Evolutionary conservation across 805 yeast genomes (phyloP).

Genomic region (Candida broadrunensis): DNA sequence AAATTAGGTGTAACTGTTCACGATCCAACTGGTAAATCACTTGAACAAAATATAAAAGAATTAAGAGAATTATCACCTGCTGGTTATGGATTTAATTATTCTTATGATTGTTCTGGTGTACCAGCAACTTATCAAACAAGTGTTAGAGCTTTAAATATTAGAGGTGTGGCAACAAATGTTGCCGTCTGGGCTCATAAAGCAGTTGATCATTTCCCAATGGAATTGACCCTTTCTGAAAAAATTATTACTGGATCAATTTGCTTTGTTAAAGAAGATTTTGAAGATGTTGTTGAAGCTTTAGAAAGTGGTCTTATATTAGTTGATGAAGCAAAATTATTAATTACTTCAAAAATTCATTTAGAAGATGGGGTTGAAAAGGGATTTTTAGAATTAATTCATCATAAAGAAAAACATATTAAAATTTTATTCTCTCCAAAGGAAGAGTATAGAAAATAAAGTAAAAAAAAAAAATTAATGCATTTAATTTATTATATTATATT

Average conservation of each 20-base stretch:
- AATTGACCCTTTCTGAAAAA: constrained; percentile 53
- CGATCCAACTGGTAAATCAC: constrained; percentile 43
- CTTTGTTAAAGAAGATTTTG: constrained; percentile 54
- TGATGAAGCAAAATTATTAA: constrained; percentile 43
- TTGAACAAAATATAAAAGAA: constrained; percentile 34
- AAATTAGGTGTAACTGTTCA: constrained; percentile 46
- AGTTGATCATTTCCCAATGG: constrained; percentile 52
- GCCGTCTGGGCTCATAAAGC: constrained; percentile 63
- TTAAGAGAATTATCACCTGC: constrained; percentile 36
- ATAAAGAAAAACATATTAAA: constrained; percentile 57
- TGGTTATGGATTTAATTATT: constrained; percentile 45
- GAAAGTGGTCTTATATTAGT: constrained; percentile 43
- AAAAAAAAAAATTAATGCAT: too few species aligned
- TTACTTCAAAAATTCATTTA: constrained; percentile 51
- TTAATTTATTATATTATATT: too few species aligned
- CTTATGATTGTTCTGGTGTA: constrained; percentile 57
- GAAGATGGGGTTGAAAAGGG: constrained; percentile 55
- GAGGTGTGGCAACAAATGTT: constrained; percentile 60
- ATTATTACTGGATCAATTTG: constrained; percentile 60
- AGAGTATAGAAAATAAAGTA: constrained; percentile 1
- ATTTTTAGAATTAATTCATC: constrained; percentile 45
- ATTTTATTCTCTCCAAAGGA: constrained; percentile 48
- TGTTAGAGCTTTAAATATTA: constrained; percentile 45
- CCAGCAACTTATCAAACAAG: constrained; percentile 52
- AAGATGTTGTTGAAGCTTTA: constrained; percentile 52